Conservation (phyloP, 2,329 filamentous ascomycete genomes). For the Lithohypha guttulata region DNA sequence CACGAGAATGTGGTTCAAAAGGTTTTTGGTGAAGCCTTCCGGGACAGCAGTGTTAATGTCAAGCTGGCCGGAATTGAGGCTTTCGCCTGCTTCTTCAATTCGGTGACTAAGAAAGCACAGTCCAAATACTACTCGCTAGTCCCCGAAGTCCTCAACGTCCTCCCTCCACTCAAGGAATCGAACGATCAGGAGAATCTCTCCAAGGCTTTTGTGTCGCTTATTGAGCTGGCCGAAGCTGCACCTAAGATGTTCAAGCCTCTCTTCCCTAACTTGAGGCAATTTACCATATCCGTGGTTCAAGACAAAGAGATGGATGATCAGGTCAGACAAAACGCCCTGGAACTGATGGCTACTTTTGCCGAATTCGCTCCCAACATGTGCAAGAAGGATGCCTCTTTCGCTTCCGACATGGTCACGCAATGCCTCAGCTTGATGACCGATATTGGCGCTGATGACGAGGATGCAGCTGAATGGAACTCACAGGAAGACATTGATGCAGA, state of each 20-base stretch:
- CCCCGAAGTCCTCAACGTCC: constrained; percentile 83
- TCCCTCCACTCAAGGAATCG: constrained; percentile 85
- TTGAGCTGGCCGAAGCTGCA: constrained; percentile 86
- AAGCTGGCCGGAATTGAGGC: constrained; percentile 91
- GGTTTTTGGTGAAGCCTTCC: constrained; percentile 86
- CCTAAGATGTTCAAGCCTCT: constrained; percentile 95
- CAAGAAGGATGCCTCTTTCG: constrained; percentile 85
- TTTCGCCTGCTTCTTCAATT: constrained; percentile 91
- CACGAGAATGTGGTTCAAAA: constrained; percentile 82
- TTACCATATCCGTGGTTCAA: constrained; percentile 85
- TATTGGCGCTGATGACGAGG: constrained; percentile 85
- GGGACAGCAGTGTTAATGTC: constrained; percentile 73
- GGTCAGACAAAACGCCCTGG: constrained; percentile 56
- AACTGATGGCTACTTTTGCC: constrained; percentile 10
- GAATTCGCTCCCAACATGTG: constrained; percentile 70
- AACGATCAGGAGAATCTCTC: constrained; percentile 85
- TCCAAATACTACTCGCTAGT: constrained; percentile 78
- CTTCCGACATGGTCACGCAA: constrained; percentile 94
- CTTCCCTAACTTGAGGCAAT: constrained; percentile 87
- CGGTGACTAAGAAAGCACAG: constrained; percentile 76
- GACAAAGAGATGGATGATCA: constrained; percentile 90
- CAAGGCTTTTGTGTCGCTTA: constrained; percentile 78
- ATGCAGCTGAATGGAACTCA: constrained; percentile 84
- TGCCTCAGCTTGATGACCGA: constrained; percentile 98
- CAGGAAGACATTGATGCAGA: constrained; percentile 92